These are phyloP conservation scores for Vitis hybrid DNA, from an alignment of 177 flowering plant species.

Conservation along the genomic window DNA sequence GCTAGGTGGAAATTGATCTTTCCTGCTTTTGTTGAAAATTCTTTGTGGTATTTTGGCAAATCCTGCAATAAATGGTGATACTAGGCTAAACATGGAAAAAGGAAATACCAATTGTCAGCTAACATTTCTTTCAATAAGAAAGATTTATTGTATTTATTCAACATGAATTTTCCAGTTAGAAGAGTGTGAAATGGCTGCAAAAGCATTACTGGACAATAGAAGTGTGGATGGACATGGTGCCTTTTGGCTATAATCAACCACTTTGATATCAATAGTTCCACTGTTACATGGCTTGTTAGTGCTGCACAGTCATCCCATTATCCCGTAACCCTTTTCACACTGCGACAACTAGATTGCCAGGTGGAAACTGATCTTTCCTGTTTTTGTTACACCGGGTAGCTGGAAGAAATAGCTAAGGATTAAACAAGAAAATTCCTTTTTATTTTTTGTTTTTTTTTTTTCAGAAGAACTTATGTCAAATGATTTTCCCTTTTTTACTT, in stretches of 20 bases:
- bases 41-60: background rate
- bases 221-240: slow-evolving; percentile 14
- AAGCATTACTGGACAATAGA: slow-evolving; percentile 14
- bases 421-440: background rate
- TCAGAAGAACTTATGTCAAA: too few species aligned
- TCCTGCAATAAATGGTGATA: slow-evolving; percentile 2
- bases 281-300: slow-evolving; percentile 13
- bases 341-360: slow-evolving; percentile 22
- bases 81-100: background rate
- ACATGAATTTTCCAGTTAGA: slow-evolving; percentile 11
- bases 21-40: background rate
- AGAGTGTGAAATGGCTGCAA: slow-evolving; percentile 15
- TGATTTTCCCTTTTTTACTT: too few species aligned
- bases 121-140: background rate
- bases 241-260: slow-evolving; percentile 17
- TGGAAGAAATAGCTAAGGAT: background rate
- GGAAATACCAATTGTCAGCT: background rate
- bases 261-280: slow-evolving; percentile 12
- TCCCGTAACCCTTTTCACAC: slow-evolving; percentile 4
- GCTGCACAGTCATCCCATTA: slow-evolving; percentile 16
- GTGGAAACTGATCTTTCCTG: slow-evolving; percentile 20
- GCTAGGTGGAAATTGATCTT: background rate
- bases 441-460: too few species aligned
- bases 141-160: slow-evolving; percentile 13
- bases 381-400: slow-evolving; percentile 18